Conservation (phyloP, 2,329 filamentous ascomycete species). For the Helotiales sp. region DNA sequence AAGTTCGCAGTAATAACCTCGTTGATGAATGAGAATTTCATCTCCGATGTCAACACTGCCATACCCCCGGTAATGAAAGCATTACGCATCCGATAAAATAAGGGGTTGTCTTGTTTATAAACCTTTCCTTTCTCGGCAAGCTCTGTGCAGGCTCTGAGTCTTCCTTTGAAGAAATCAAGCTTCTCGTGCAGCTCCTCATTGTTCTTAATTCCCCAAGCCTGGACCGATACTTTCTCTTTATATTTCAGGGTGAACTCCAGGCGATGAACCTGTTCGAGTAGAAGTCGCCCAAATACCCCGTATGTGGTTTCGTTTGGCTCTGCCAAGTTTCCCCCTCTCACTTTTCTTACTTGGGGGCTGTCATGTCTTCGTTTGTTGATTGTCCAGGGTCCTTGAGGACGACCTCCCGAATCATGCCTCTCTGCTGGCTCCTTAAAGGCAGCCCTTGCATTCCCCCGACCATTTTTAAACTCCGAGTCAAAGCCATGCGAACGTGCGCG, state of each 20-base stretch:
- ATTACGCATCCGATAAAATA: slow-evolving; percentile 52
- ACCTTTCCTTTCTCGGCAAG: slow-evolving; percentile 24
- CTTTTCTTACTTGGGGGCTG: neutral
- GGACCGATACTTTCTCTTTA: neutral
- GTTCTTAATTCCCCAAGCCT: slow-evolving; percentile 29
- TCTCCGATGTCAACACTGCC: slow-evolving; percentile 56
- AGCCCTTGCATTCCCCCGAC: neutral
- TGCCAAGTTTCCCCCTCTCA: neutral
- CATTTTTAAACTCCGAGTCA: neutral
- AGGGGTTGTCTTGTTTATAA: slow-evolving; percentile 28
- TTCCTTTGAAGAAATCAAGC: slow-evolving; percentile 19
- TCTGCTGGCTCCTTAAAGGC: no score
- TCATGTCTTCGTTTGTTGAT: neutral
- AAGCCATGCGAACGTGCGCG: neutral
- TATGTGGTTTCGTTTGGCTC: slow-evolving; percentile 21
- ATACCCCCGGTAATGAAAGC: slow-evolving; percentile 62
- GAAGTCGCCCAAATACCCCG: slow-evolving; percentile 27
- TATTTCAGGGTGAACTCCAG: slow-evolving; percentile 13
- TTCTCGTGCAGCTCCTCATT: slow-evolving; percentile 24
- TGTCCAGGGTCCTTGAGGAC: neutral
- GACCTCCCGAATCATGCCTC: neutral
- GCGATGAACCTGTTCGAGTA: slow-evolving; percentile 18
- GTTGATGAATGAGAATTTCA: slow-evolving; percentile 70
- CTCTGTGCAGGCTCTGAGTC: slow-evolving; percentile 23
- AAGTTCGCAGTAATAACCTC: slow-evolving; percentile 64